phyloP scores from a whole-genome alignment of 768 basidiomycete species.

The Imleria badia region DNA sequence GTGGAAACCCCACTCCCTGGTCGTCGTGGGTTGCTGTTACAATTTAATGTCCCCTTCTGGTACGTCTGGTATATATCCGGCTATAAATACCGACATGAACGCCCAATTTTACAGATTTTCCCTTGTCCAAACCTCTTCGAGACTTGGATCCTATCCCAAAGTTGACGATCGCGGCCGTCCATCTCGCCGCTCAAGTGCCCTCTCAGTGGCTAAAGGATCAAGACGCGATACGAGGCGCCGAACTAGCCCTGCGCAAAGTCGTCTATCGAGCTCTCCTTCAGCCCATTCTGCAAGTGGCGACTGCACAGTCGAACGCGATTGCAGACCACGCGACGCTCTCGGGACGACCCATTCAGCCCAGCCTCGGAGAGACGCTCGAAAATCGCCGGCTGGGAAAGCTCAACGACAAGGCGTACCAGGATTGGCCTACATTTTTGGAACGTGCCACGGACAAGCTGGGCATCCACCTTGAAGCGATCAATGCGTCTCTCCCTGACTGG shows the following conservation, averaged over 20 bases:
- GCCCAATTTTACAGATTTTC: conserved; percentile 46
- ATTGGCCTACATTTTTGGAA: conserved; percentile 50
- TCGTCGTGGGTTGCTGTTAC: conserved; percentile 79
- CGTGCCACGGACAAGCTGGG: conserved; percentile 29
- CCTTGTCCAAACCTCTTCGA: conserved; percentile 40
- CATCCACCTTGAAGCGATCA: conserved; percentile 16
- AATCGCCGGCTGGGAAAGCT: conserved; percentile 54
- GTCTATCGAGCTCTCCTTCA: conserved; percentile 69
- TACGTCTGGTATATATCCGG: conserved; percentile 9
- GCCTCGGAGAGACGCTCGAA: conserved; percentile 40
- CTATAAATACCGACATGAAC: conserved; percentile 1
- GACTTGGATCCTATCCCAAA: conserved; percentile 15
- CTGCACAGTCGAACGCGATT: background rate
- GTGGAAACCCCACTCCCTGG: conserved; percentile 54
- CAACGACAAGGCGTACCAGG: conserved; percentile 46
- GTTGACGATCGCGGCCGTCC: conserved; percentile 45
- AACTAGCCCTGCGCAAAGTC: conserved; percentile 64
- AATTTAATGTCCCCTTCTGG: conserved; percentile 62
- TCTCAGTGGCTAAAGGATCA: conserved; percentile 52
- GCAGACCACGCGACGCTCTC: background rate
- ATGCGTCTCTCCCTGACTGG: conserved; percentile 20
- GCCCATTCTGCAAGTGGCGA: conserved; percentile 20
- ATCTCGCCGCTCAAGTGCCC: conserved; percentile 73
- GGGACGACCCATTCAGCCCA: conserved; percentile 14
- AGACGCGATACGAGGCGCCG: conserved; percentile 34